phyloP scores from a whole-genome alignment of 2,329 filamentous ascomycete species.

The Xylaria sp. region DNA sequence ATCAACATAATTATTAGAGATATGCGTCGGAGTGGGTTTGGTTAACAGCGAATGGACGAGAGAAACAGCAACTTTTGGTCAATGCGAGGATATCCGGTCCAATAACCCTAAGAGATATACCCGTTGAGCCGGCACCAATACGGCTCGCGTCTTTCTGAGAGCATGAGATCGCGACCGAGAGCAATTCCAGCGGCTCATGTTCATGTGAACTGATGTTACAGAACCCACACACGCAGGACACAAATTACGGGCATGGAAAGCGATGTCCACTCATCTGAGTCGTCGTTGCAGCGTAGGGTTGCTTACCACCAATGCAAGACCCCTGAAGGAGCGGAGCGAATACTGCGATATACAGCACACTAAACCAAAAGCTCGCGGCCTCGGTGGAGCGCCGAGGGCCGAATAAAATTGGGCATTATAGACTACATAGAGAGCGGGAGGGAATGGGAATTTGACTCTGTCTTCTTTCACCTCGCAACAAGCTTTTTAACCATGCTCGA shows the following conservation, averaged over 20 bases:
- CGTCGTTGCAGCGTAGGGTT: neutral
- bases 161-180: neutral
- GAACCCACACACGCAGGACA: neutral
- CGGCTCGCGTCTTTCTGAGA: neutral
- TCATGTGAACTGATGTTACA: neutral
- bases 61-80: neutral
- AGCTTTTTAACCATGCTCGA: slow-evolving; percentile 4
- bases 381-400: neutral
- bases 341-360: neutral
- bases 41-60: neutral
- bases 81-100: neutral
- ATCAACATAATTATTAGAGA: neutral
- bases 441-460: neutral
- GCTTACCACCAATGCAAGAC: neutral
- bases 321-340: neutral
- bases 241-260: neutral
- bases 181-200: neutral
- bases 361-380: neutral
- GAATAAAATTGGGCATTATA: neutral
- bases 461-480: neutral
- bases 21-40: neutral
- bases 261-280: neutral
- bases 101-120: neutral
- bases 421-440: neutral
- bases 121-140: neutral